These are phyloP conservation scores for Gracilaria caudata DNA, from an alignment of 23 red algal genomes.

Conservation along the genomic window DNA sequence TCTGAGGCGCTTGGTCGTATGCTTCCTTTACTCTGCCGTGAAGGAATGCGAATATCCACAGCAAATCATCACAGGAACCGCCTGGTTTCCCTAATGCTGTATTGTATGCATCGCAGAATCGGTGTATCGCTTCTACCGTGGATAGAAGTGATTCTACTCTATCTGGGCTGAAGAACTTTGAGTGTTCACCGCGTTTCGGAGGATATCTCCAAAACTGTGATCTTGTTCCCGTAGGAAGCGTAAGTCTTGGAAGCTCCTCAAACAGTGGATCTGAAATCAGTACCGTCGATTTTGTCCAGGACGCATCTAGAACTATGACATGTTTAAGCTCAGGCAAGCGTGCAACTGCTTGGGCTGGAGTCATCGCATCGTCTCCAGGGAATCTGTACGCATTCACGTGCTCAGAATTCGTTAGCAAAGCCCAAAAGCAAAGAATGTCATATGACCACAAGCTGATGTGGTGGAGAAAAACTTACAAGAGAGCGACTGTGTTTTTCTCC, in stretches of 20 bases:
- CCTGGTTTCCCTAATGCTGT: slow-evolving; percentile 18
- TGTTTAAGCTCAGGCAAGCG: slow-evolving; percentile 34
- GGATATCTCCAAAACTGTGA: slow-evolving; percentile 67
- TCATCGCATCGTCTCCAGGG: slow-evolving; percentile 46
- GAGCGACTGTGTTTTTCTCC: slow-evolving; percentile 17
- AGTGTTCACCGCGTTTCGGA: slow-evolving; percentile 57
- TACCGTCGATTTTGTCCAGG: slow-evolving; percentile 62
- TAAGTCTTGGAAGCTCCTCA: slow-evolving; percentile 37
- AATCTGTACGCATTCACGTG: neutral
- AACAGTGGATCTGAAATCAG: slow-evolving; percentile 38
- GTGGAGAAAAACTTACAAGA: slow-evolving; percentile 38
- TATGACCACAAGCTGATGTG: neutral
- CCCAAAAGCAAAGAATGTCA: neutral
- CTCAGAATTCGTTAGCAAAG: neutral
- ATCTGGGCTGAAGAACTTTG: slow-evolving; percentile 61
- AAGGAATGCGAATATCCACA: slow-evolving; percentile 69
- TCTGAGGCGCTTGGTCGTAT: slow-evolving; percentile 58
- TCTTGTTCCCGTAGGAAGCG: slow-evolving; percentile 28
- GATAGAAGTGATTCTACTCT: slow-evolving; percentile 53
- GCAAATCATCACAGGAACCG: slow-evolving; percentile 48
- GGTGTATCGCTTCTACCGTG: slow-evolving; percentile 68
- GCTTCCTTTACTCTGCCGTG: slow-evolving; percentile 56
- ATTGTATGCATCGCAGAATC: slow-evolving; percentile 52
- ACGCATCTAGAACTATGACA: slow-evolving; percentile 56
- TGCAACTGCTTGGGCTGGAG: slow-evolving; percentile 35